Conservation (phyloP, 2,329 filamentous ascomycete species). For the Colletotrichum cuscutae region DNA sequence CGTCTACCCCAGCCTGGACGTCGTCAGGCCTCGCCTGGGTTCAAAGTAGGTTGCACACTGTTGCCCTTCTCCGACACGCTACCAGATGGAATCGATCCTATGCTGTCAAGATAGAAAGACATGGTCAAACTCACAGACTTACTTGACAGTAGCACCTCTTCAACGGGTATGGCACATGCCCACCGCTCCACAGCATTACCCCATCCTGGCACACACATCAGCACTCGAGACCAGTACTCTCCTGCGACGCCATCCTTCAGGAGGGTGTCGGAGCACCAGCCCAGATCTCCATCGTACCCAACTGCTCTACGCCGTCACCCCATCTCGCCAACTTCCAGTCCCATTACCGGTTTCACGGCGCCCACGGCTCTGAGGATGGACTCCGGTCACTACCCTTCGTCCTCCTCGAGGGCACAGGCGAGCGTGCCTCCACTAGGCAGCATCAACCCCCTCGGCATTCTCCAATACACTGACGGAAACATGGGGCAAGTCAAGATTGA, state of each 20-base stretch:
- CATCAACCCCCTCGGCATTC: constrained; percentile 65
- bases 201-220: constrained; percentile 60
- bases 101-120: constrained; percentile 30
- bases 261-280: constrained; percentile 59
- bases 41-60: constrained; percentile 61
- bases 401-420: constrained; percentile 47
- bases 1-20: constrained; percentile 61
- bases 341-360: constrained; percentile 41
- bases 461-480: constrained; percentile 67
- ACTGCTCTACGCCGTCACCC: constrained; percentile 59
- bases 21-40: constrained; percentile 63
- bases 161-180: constrained; percentile 68
- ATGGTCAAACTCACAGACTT: constrained; percentile 45
- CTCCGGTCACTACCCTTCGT: constrained; percentile 46
- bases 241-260: constrained; percentile 61
- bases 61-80: constrained; percentile 3
- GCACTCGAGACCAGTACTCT: constrained; percentile 64
- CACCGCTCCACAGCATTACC: constrained; percentile 64
- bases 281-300: constrained; percentile 63
- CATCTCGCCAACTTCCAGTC: constrained; percentile 63
- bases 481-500: constrained; percentile 71
- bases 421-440: constrained; percentile 64
- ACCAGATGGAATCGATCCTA: constrained; percentile 22
- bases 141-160: constrained; percentile 57
- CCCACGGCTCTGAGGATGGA: constrained; percentile 32